Conservation (phyloP, 2,329 filamentous ascomycete species). For the Trichoderma oligosporum region DNA sequence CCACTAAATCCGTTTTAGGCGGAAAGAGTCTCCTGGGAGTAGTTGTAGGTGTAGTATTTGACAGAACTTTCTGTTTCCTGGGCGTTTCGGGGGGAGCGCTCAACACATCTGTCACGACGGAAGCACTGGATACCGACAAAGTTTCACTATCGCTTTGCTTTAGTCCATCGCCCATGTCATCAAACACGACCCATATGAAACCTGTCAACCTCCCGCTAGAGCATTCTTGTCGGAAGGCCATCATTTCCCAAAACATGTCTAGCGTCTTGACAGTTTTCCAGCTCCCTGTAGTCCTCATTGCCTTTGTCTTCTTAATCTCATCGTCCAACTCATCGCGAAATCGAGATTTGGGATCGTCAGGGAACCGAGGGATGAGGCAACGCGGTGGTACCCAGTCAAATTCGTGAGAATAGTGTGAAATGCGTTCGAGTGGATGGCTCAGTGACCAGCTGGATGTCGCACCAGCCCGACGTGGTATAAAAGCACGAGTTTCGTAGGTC, state of each 20-base stretch:
- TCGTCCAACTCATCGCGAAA: conserved; percentile 88
- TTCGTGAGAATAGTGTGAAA: conserved; percentile 59
- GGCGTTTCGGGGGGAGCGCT: conserved; percentile 32
- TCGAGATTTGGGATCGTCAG: conserved; percentile 90
- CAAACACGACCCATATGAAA: conserved; percentile 90
- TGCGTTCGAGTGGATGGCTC: conserved; percentile 63
- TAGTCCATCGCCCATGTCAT: conserved; percentile 39
- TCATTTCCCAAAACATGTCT: conserved; percentile 98
- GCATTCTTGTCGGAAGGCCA: conserved; percentile 94
- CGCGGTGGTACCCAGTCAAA: conserved; percentile 65
- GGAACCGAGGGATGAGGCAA: conserved; percentile 84
- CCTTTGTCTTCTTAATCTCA: conserved; percentile 60
- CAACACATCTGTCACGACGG: conserved; percentile 24
- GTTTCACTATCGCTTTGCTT: conserved; percentile 5
- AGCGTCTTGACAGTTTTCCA: conserved; percentile 83
- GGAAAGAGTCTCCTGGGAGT: conserved; percentile 35
- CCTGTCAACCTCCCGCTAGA: conserved; percentile 88
- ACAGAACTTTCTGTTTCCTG: conserved; percentile 26
- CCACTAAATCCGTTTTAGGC: conserved; percentile 21
- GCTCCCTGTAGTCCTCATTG: conserved; percentile 55
- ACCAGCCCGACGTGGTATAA: conserved; percentile 57
- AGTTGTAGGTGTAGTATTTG: conserved; percentile 30
- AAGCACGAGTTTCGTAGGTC: conserved; percentile 70
- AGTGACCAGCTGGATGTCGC: conserved; percentile 62
- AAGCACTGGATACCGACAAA: conserved; percentile 30